Percentiles rank a stretch among this genome's conserved stretches.
Conservation (phyloP, 1,284 basidiomycete species). For the Violaceomyces palustris region DNA sequence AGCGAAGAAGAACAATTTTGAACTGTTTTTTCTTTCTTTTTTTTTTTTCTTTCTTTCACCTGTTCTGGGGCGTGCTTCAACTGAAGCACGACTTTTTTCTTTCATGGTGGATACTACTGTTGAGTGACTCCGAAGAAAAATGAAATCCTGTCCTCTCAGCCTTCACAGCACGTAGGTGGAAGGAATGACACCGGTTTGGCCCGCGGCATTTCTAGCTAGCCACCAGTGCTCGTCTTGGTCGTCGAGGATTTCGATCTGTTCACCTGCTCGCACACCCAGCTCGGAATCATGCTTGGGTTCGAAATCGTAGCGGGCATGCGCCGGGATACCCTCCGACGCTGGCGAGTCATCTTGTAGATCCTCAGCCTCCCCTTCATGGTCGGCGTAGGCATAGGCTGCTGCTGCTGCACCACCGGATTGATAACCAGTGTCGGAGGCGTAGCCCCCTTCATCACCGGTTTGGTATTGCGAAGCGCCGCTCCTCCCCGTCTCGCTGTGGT, state of each 20-base stretch:
- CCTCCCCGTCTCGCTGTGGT: conserved; percentile 33
- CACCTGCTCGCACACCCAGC: conserved; percentile 33
- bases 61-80: too few species aligned
- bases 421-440: too few species aligned
- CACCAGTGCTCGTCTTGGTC: conserved; percentile 46
- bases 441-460: conserved; percentile 53
- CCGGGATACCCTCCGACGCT: conserved; percentile 32
- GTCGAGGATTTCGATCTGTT: conserved; percentile 41
- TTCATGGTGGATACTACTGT: too few species aligned
- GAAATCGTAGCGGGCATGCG: conserved; percentile 44
- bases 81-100: too few species aligned
- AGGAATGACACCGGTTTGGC: conserved; percentile 41
- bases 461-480: conserved; percentile 35
- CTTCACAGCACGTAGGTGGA: conserved; percentile 45
- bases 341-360: conserved; percentile 23
- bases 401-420: conserved; percentile 62
- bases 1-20: too few species aligned
- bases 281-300: conserved; percentile 44
- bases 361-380: too few species aligned
- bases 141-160: too few species aligned
- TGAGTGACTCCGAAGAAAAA: too few species aligned
- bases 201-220: conserved; percentile 33
- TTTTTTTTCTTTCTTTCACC: too few species aligned
- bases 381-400: too few species aligned
- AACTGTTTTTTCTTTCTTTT: too few species aligned